Percentiles rank a stretch among this genome's conserved stretches.
phyloP scores from a whole-genome alignment of 345 rosid species.

The Arabis hirsuta region DNA sequence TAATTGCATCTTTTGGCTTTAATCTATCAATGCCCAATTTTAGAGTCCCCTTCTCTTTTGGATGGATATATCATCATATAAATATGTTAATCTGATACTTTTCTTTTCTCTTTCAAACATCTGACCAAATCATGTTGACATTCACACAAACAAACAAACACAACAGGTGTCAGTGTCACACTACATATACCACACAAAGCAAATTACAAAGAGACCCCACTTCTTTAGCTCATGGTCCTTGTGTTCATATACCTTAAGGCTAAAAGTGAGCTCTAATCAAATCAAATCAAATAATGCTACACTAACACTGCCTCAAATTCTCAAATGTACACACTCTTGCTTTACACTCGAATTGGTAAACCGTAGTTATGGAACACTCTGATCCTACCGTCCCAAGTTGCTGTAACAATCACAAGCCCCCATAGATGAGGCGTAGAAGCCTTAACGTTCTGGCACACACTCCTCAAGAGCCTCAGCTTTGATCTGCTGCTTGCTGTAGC shows the following conservation, averaged over 20 bases:
- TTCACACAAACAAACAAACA: background rate
- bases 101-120: no score
- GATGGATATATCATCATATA: no score
- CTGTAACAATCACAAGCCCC: constrained; percentile 66
- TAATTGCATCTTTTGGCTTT: no score
- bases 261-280: constrained; percentile 23
- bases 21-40: no score
- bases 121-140: background rate
- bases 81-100: no score
- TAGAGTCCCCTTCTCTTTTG: no score
- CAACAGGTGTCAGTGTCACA: constrained; percentile 5
- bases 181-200: constrained; percentile 7
- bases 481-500: constrained; percentile 52
- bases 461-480: constrained; percentile 63
- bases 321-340: constrained; percentile 1
- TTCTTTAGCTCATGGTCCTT: constrained; percentile 26
- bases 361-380: constrained; percentile 79
- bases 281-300: constrained; percentile 35
- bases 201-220: constrained; percentile 29
- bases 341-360: constrained; percentile 63
- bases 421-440: constrained; percentile 55
- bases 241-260: background rate
- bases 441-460: constrained; percentile 56
- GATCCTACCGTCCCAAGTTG: constrained; percentile 81
- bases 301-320: constrained; percentile 27